Evolutionary conservation across 225 moss, liverwort and hornwort genomes (phyloP).

Genomic region (Straminergon stramineum): DNA sequence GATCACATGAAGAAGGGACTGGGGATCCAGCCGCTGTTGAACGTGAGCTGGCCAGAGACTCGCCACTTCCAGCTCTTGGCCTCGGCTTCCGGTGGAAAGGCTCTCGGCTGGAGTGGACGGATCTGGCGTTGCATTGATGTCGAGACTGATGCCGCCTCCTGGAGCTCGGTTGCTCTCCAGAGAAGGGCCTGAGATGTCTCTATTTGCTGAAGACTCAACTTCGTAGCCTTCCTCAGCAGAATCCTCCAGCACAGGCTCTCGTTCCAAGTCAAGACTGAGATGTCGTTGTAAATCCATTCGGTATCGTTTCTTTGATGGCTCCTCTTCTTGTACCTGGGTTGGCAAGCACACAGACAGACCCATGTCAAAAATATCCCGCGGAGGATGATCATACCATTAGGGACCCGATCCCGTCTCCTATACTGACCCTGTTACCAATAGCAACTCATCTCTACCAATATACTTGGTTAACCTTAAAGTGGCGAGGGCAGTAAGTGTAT

Average conservation of each 20-base stretch:
- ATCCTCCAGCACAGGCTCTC: constrained; percentile 82
- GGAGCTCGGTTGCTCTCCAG: constrained; percentile 2
- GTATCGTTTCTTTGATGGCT: constrained; percentile 66
- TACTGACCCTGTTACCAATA: background rate
- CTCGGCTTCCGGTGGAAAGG: constrained; percentile 29
- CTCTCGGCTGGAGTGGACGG: constrained; percentile 46
- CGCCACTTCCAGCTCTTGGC: constrained; percentile 19
- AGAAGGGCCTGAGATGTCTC: background rate
- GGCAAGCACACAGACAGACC: background rate
- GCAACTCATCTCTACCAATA: background rate
- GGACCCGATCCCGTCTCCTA: background rate
- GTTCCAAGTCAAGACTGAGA: constrained; percentile 76
- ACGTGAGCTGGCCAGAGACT: constrained; percentile 23
- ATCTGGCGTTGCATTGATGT: constrained; percentile 57
- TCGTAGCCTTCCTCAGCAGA: constrained; percentile 41
- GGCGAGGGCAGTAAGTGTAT: background rate
- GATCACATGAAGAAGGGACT: constrained; percentile 27
- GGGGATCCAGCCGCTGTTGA: constrained; percentile 6
- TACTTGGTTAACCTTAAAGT: background rate
- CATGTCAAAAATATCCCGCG: background rate
- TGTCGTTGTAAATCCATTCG: constrained; percentile 80
- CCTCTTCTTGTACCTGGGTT: constrained; percentile 36
- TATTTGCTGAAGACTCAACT: constrained; percentile 10
- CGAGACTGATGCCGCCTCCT: constrained; percentile 38
- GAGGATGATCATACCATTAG: background rate